phyloP scores from a whole-genome alignment of 306 rosid genomes.

The Prunus salicina region DNA sequence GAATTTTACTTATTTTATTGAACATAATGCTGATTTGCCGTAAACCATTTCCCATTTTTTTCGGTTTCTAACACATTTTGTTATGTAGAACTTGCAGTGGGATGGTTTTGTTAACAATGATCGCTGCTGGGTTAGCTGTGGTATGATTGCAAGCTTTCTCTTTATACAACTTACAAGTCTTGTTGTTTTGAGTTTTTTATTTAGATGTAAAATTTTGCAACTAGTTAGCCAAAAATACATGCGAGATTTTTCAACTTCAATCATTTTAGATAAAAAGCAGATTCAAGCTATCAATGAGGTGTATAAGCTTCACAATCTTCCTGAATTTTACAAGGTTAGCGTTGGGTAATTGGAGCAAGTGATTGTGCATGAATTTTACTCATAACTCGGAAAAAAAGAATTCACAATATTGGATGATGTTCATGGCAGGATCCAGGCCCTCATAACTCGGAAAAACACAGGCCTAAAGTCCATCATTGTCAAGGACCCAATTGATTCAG shows the following conservation, averaged over 20 bases:
- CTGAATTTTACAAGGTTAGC: conserved; percentile 79
- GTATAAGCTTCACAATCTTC: conserved; percentile 90
- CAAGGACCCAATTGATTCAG: no score
- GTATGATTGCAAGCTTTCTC: conserved; percentile 28
- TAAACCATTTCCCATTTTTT: conserved; percentile 7
- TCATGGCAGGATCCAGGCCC: conserved; percentile 73
- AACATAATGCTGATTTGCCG: background rate
- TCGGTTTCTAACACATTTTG: no score
- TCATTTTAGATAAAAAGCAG: conserved; percentile 70
- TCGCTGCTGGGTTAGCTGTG: conserved; percentile 63
- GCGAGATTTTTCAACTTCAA: conserved; percentile 7
- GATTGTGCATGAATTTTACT: background rate
- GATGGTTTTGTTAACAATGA: conserved; percentile 82
- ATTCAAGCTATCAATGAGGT: conserved; percentile 68
- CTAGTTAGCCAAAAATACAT: background rate
- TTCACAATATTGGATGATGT: background rate
- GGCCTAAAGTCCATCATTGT: no score
- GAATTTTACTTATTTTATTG: conserved; percentile 12
- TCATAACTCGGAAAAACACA: conserved; percentile 39
- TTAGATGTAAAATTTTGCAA: background rate
- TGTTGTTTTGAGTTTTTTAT: background rate
- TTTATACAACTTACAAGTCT: background rate
- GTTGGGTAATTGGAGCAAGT: background rate
- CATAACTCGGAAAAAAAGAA: background rate
- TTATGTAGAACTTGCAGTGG: conserved; percentile 30